Base-by-base conservation (phyloP, 1,284 basidiomycete genomes). In the Rhodotorula sp. region DNA sequence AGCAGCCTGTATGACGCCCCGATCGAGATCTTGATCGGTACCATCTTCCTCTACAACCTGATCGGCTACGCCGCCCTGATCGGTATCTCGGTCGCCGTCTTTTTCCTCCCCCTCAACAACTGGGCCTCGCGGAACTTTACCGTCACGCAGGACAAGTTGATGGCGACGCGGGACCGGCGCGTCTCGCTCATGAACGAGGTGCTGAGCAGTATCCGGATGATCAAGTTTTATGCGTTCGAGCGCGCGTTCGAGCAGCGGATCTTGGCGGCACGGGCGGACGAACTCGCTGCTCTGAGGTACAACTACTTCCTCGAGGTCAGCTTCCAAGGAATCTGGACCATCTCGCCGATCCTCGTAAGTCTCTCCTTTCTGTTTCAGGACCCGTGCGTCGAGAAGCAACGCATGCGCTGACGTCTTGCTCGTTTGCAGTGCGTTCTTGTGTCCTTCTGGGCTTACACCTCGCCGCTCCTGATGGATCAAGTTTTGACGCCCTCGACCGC, bases 151-250 rank as follows among this genome's bases (percentile, higher is more conserved):
- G 92, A 95, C 71, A 91, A 89, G 76, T 83, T 96, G 68, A 78
- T 78, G 77, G 46, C 66, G 44, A 67, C 73, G 10, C 65, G 93
- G 29, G 94, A 97, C 77, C 90, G 93, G 81, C 87, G 94, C 60
- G 91, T 94, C 26, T 84, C 89, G 1, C 82, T 95, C 59, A 96
- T 95, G 93, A 95, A 95, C 77, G 93, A 95, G 87, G 87, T 94
- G 65, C 83, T 96, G 12, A 90, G 91, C 61, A 91, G 87, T 5
- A 93, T 96, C 72, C 85, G 92, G n/a, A 95, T 95, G 91, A 86
- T 95, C 77, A 95, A 96, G 84, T 77, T 64, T n/a, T 57, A 74
- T 59, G 73, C 76, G 14, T 74, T 71, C 33, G 94, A 96, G 81
- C 87, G 91, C 29, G 91, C 88, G 76, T 95, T 95, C 77, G 92